A percentile compares a stretch with the other conserved stretches of the same genome.
Evolutionary conservation across 768 basidiomycete species (phyloP).

Genomic region (Sarcodon sp.): DNA sequence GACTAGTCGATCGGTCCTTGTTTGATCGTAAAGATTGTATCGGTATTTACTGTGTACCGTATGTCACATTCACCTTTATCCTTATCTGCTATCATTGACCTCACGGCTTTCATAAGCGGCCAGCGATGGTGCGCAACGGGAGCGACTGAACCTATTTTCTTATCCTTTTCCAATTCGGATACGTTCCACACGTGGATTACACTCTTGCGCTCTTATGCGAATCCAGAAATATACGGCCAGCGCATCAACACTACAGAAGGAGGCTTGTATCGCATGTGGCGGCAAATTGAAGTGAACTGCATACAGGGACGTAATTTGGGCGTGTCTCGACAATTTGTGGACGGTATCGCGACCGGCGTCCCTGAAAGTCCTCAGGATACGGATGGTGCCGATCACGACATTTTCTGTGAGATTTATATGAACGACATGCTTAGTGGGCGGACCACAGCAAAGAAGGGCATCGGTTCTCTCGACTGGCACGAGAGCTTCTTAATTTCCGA

Average conservation of each 20-base stretch:
- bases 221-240: constrained; percentile 66
- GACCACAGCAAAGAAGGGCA: constrained; percentile 59
- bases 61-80: constrained; percentile 11
- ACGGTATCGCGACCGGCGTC: background rate
- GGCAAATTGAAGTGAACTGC: constrained; percentile 63
- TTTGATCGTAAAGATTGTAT: constrained; percentile 71
- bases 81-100: constrained; percentile 3
- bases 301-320: constrained; percentile 69
- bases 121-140: constrained; percentile 44
- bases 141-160: constrained; percentile 54
- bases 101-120: constrained; percentile 13
- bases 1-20: constrained; percentile 60
- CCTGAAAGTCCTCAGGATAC: constrained; percentile 4
- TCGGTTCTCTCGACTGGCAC: constrained; percentile 69
- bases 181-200: constrained; percentile 64
- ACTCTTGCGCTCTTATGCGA: constrained; percentile 69
- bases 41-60: constrained; percentile 55
- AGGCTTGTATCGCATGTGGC: constrained; percentile 81
- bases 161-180: constrained; percentile 57
- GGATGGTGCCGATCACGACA: constrained; percentile 51
- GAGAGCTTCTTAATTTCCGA: constrained; percentile 66
- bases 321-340: constrained; percentile 25
- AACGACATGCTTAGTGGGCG: constrained; percentile 58
- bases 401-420: constrained; percentile 69
- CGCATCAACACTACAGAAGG: constrained; percentile 42